Evolutionary conservation across 305 asterid species (phyloP).

Genomic region (Rubia peregrina): DNA sequence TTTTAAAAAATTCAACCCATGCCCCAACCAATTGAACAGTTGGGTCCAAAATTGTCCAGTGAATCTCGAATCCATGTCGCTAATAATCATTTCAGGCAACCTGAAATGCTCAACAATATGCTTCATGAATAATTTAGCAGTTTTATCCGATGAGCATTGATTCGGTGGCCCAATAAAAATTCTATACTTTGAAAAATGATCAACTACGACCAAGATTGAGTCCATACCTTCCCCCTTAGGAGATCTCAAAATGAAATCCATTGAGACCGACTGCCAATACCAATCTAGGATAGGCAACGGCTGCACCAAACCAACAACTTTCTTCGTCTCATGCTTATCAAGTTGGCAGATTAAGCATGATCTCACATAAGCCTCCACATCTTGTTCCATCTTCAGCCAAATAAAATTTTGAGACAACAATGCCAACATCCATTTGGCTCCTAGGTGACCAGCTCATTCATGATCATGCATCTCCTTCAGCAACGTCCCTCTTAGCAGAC

Average conservation of each 20-base stretch:
- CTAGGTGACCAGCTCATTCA: neutral
- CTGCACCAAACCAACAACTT: neutral
- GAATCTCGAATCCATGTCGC: neutral
- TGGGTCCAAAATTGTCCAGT: neutral
- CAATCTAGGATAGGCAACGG: neutral
- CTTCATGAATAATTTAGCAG: neutral
- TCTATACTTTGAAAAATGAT: neutral
- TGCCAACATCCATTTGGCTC: neutral
- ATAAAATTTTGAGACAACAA: neutral
- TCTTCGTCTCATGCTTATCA: neutral
- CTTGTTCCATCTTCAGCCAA: neutral
- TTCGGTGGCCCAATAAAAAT: neutral
- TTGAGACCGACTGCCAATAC: neutral
- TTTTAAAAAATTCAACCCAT: neutral
- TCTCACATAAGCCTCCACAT: neutral
- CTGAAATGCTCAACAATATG: slow-evolving; percentile 1
- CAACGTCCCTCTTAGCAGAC: neutral
- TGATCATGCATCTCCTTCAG: neutral
- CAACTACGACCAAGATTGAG: neutral
- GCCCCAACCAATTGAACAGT: neutral
- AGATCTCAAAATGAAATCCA: neutral
- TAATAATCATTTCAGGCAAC: neutral
- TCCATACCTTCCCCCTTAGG: neutral
- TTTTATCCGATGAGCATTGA: neutral
- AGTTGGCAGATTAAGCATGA: no score